Evolutionary conservation across 805 yeast genomes (phyloP).

Genomic region (Saccharomycopsis capsularis): DNA sequence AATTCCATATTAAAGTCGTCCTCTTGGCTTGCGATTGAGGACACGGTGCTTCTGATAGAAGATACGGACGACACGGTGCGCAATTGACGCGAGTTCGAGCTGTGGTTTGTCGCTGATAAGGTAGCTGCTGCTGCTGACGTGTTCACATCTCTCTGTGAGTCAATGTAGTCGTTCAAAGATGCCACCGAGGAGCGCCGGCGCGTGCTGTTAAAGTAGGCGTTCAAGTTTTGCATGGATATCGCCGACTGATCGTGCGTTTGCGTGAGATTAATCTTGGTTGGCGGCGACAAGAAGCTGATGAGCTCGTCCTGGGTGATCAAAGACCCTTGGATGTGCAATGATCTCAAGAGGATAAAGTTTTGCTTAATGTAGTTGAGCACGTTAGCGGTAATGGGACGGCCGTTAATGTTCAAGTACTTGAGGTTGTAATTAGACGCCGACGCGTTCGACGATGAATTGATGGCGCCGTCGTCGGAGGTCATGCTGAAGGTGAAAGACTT

Average conservation of each 20-base stretch:
- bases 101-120: too few relatives aligned
- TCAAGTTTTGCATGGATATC: slow-evolving; percentile 3
- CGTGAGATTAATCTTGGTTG: slow-evolving; percentile 27
- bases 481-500: slow-evolving; percentile 1
- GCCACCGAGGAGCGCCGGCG: not conserved
- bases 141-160: not conserved
- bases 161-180: not conserved
- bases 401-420: slow-evolving; percentile 18
- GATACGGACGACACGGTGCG: not conserved
- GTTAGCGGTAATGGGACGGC: slow-evolving; percentile 10
- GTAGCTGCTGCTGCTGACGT: too few relatives aligned
- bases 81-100: not conserved
- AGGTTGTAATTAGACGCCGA: slow-evolving; percentile 7
- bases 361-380: slow-evolving; percentile 12
- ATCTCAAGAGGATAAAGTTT: slow-evolving; percentile 22
- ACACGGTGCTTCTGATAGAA: not conserved
- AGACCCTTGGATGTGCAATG: slow-evolving; percentile 29
- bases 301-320: slow-evolving; percentile 47
- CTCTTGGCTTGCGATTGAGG: not conserved
- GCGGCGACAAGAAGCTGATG: slow-evolving; percentile 42
- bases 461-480: not conserved
- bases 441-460: not conserved
- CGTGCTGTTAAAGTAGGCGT: slow-evolving; percentile 10
- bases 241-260: not conserved
- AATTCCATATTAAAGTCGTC: not conserved